Base-by-base conservation (phyloP, 176 grass and related monocot genomes). In the Carex scoparia region DNA sequence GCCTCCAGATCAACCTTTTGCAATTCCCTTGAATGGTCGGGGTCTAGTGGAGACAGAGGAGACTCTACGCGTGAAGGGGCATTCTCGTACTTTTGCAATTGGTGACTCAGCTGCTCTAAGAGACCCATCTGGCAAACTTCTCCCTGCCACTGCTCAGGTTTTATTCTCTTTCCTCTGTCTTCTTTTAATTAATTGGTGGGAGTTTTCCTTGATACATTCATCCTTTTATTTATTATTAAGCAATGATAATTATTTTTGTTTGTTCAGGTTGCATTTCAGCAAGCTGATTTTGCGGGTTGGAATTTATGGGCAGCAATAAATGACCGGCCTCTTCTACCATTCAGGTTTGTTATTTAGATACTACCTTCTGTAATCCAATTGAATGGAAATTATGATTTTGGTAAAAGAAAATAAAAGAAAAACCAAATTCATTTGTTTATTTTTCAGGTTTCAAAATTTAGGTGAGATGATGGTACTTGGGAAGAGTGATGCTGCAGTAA, bases 401-500 rank as follows among this genome's bases (percentile, higher is more conserved):
- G 6, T 35, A 38, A 46, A 13, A 88, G 4, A 2, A 70, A 13
- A 31, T 23, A 23, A 86, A n/a, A 30, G 7, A 28, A 42, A 54
- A 81, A 40, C 4, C 55, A 51, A 69, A 23, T 51, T 60, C 10
- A 87, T 72, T 30, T n/a, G 56, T 72, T 59, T 44, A 13, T 51
- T 58, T 92, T 65, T 28, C 49, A 99, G 96, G 88, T 99, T 95
- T 23, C 96, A 99, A 61, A 99, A 99, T 81, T 93, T 99, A 6
- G 93, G 93, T 69, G 96, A 99, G 90, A 99, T 99, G 93, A 99
- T 99, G 96, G 93, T 94, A 1, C 93, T 95, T 11, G 96, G 96
- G 46, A 88, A 69, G 88, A 95, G 86, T 61, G 96, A 99, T 28
- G 93, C 87, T 12, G 93, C 87, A 8, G 83, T 99, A 86, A 89